Evolutionary conservation across 257 asterid species (phyloP).

Genomic region (Nicotiana otophora): DNA sequence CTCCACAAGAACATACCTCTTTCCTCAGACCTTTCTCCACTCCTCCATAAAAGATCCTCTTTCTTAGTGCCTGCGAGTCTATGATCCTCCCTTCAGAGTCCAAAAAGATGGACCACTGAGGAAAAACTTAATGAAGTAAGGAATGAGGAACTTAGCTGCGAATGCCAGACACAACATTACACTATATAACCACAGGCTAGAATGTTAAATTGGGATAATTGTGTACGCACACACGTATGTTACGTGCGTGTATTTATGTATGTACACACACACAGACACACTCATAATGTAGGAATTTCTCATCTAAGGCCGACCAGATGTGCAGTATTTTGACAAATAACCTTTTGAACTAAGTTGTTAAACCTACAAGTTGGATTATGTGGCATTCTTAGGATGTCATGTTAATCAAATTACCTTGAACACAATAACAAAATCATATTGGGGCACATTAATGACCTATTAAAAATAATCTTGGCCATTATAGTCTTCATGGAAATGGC

Average conservation of each 20-base stretch:
- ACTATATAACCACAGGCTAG: background rate
- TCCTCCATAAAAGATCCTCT: conserved; percentile 90
- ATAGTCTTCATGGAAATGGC: background rate
- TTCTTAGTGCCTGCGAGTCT: conserved; percentile 63
- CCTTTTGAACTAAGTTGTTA: background rate
- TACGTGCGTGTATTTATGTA: too few relatives aligned
- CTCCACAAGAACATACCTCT: conserved; percentile 44
- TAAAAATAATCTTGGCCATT: background rate
- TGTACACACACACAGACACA: background rate
- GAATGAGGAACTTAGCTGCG: background rate
- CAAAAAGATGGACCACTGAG: conserved; percentile 82
- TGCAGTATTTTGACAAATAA: background rate
- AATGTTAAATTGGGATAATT: background rate
- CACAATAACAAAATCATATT: background rate
- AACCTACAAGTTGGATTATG: background rate
- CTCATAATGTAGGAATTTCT: background rate
- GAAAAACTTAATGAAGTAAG: conserved; percentile 12
- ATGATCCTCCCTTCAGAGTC: conserved; percentile 84
- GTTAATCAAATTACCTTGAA: background rate
- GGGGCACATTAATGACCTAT: background rate
- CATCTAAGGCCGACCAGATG: background rate
- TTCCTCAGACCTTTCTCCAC: conserved; percentile 68
- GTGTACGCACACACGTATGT: background rate
- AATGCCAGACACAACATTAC: background rate
- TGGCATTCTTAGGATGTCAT: background rate